phyloP scores from a whole-genome alignment of 2,329 filamentous ascomycete genomes.

The Blumeriella jaapii region DNA sequence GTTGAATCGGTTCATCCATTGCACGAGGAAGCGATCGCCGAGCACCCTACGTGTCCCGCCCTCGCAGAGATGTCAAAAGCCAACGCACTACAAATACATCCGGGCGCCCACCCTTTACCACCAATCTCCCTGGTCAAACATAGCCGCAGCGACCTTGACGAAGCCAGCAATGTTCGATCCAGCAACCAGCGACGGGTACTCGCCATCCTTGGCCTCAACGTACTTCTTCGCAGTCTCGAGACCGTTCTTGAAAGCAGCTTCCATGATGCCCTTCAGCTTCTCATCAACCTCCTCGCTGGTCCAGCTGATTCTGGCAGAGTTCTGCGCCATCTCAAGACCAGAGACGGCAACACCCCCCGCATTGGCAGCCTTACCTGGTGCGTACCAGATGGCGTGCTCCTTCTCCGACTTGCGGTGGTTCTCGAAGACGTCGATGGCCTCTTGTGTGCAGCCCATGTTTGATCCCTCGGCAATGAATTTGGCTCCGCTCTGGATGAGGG shows the following conservation, averaged over 20 bases:
- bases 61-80: too few relatives aligned
- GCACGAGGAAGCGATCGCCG: too few relatives aligned
- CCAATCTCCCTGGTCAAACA: constrained; percentile 97
- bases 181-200: constrained; percentile 81
- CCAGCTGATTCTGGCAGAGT: constrained; percentile 80
- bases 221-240: constrained; percentile 84
- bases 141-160: constrained; percentile 87
- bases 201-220: constrained; percentile 64
- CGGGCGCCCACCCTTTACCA: constrained; percentile 35
- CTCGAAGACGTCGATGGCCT: constrained; percentile 90
- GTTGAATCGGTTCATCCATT: too few relatives aligned
- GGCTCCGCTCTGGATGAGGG: constrained; percentile 62
- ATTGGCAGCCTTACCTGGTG: constrained; percentile 93
- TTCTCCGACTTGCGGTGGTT: constrained; percentile 59
- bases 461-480: constrained; percentile 90
- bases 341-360: constrained; percentile 95
- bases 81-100: constrained; percentile 8
- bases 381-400: constrained; percentile 75
- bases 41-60: too few relatives aligned
- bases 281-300: constrained; percentile 79
- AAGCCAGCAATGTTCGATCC: constrained; percentile 97
- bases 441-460: constrained; percentile 98
- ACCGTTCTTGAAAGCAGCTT: constrained; percentile 82
- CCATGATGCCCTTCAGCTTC: constrained; percentile 91
- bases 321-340: constrained; percentile 98